Evolutionary conservation across 306 rosid genomes (phyloP), one percentile per base, ranked within the genome.

Genomic region (Vigna unguiculata): DNA sequence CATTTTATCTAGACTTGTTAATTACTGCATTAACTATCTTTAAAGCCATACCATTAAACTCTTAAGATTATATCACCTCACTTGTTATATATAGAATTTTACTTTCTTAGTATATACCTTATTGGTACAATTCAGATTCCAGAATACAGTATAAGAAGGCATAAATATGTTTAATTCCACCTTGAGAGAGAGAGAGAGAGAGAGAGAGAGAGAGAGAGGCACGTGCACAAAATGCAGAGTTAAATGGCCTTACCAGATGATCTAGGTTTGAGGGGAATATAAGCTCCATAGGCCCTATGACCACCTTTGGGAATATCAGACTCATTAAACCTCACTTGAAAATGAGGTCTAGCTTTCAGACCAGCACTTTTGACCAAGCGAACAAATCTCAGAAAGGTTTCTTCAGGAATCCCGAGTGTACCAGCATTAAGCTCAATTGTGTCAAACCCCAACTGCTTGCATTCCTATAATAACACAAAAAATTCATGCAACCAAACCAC

Each of bases 391-490:
- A 95, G 64, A 38, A 95, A 91, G 38, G 86, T 89, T 46, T 95
- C 99, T 83, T 95, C 99, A 30, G 99, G 93, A 60, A 95, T 74
- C 40, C 75, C 95, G 30, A 92, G 90, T 0, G 96, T 88, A 3
- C 87, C 89, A 55, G 80, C 90, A 83, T 95, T 90, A 40, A 92
- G 85, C 85, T 92, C 97, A 38, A 95, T 25, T 24, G 97, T 85
- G 78, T 95, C 97, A 77, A 92, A 92, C 49, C 99, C 97, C 85
- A 92, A 78, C 24, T 85, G 72, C 90, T 92, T 95, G 75, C 99
- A 95, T 75, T 95, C 97, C 99, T 95, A 71, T 25, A 64, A 52
- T 19, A 69, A 4, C 16, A 47, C 13, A 32, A 52, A 24, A 28
- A 53, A 75, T 79, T 20, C 19, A 75, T 9, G 25, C 19, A 30